Base-by-base conservation (phyloP, 1,284 basidiomycete species). In the Xanthoconium separans region DNA sequence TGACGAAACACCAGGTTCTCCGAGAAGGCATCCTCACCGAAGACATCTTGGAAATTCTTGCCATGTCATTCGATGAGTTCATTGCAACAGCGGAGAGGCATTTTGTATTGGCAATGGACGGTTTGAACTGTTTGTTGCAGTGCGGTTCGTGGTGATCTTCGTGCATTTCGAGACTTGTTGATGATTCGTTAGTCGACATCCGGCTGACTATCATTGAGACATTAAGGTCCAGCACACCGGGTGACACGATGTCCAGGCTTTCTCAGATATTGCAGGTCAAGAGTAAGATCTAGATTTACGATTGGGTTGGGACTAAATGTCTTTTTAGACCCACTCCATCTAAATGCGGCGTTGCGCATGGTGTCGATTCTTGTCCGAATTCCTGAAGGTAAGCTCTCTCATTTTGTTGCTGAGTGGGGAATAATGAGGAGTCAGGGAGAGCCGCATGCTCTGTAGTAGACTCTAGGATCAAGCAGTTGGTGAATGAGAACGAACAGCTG, bases 101-200 rank as follows among this genome's bases (percentile, higher is more conserved):
- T 44, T 68, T 68, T 39, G 57, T 44, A 18, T 55, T 56, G 10
- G 63, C 50, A 4, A 66, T 68, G 63, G 54, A 65, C 1, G 57
- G 56, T 3, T 15, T 66, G 40, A 46, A 15, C 3, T 58, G 50
- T 43, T 13, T 70, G 11, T 34, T 66, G 47, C 51, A 59, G 10
- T 66, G 50, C 13, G 51, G 65, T 70, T 12, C 33, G 60, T 55
- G 13, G 15, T 0, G 33, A 5, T 22, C 31, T 4, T 24, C 8
- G 5, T 36, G 27, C 4, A 22, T 34, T 8, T 37, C 3, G 20
- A 3, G 11, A 20, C 9, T 15, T 2, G 10, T 43, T 62, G 2
- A 62, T 29, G 7, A n/a, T 13, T n/a, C 4, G 0, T 45, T 16
- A 68, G 64, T 49, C 33, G 45, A 55, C 2, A 63, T 52, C 2